These are phyloP conservation scores for Phytopythium cucurbitacearum DNA, from an alignment of 352 stramenopile species.

Conservation along the genomic window DNA sequence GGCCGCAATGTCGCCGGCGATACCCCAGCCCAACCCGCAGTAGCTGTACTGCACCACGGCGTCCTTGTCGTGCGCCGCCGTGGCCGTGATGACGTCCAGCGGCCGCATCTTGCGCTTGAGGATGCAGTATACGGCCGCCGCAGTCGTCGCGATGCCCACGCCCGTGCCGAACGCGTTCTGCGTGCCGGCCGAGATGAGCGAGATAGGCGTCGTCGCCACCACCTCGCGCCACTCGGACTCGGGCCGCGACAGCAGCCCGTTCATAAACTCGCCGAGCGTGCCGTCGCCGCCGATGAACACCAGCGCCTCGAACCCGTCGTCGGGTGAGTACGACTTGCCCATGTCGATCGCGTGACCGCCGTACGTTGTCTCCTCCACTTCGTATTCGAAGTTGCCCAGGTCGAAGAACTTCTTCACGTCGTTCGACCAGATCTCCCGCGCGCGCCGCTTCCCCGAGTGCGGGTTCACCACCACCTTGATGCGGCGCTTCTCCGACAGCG, in stretches of 20 bases:
- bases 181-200: conserved; percentile 75
- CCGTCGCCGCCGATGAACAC: conserved; percentile 78
- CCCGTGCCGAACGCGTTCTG: conserved; percentile 79
- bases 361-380: conserved; percentile 74
- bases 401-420: conserved; percentile 79
- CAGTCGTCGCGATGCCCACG: conserved; percentile 63
- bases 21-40: conserved; percentile 74
- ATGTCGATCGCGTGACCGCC: conserved; percentile 72
- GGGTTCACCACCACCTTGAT: conserved; percentile 83
- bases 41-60: conserved; percentile 74
- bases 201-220: conserved; percentile 73
- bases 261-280: conserved; percentile 83
- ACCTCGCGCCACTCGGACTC: conserved; percentile 83
- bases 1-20: conserved; percentile 67
- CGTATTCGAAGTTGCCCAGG: conserved; percentile 68
- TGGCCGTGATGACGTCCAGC: conserved; percentile 70
- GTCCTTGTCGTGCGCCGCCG: conserved; percentile 32
- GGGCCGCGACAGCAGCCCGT: conserved; percentile 58
- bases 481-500: conserved; percentile 60
- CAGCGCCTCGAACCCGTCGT: conserved; percentile 74
- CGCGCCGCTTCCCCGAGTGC: conserved; percentile 67
- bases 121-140: conserved; percentile 74
- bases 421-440: conserved; percentile 59
- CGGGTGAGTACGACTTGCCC: conserved; percentile 62
- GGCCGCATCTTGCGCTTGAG: conserved; percentile 81